phyloP scores from a whole-genome alignment of 805 yeast species.

The Wickerhamomyces silvicola region DNA sequence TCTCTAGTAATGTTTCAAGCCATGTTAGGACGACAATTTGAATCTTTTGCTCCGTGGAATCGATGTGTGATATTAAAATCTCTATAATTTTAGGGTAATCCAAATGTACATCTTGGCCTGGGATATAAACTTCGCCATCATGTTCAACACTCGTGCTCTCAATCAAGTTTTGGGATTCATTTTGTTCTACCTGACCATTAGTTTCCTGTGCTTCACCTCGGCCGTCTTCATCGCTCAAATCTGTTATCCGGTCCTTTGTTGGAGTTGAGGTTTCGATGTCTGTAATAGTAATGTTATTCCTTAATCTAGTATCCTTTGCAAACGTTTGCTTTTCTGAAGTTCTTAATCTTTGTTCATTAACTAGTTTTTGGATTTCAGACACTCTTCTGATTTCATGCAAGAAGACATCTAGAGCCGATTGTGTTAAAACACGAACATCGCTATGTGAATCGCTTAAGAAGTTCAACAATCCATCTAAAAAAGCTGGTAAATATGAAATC shows the following conservation, averaged over 20 bases:
- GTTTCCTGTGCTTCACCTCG: slow-evolving; percentile 5
- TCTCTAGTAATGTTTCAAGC: slow-evolving; percentile 66
- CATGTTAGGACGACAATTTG: slow-evolving; percentile 77
- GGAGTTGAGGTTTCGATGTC: slow-evolving; percentile 20
- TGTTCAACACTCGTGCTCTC: slow-evolving; percentile 21
- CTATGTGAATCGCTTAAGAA: slow-evolving; percentile 78
- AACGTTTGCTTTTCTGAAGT: slow-evolving; percentile 1
- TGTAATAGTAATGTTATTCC: slow-evolving; percentile 11
- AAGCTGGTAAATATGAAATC: slow-evolving; percentile 81
- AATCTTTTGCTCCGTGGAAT: slow-evolving; percentile 61
- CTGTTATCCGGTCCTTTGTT: slow-evolving; percentile 14
- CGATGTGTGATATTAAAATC: slow-evolving; percentile 74
- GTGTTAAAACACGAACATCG: slow-evolving; percentile 84
- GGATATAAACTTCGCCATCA: slow-evolving; percentile 52
- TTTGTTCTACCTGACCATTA: slow-evolving; percentile 17
- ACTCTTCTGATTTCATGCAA: slow-evolving; percentile 75
- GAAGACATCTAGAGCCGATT: slow-evolving; percentile 64
- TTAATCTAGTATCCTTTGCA: slow-evolving; percentile 14
- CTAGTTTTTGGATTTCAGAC: slow-evolving; percentile 56
- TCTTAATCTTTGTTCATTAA: slow-evolving; percentile 27
- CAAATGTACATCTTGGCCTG: slow-evolving; percentile 77
- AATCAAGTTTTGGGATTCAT: slow-evolving; percentile 16
- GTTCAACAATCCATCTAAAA: slow-evolving; percentile 74
- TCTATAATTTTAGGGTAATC: slow-evolving; percentile 78
- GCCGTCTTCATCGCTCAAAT: slow-evolving; percentile 4